phyloP scores from a whole-genome alignment of 1,284 basidiomycete species.

The Ceratobasidium sp. region DNA sequence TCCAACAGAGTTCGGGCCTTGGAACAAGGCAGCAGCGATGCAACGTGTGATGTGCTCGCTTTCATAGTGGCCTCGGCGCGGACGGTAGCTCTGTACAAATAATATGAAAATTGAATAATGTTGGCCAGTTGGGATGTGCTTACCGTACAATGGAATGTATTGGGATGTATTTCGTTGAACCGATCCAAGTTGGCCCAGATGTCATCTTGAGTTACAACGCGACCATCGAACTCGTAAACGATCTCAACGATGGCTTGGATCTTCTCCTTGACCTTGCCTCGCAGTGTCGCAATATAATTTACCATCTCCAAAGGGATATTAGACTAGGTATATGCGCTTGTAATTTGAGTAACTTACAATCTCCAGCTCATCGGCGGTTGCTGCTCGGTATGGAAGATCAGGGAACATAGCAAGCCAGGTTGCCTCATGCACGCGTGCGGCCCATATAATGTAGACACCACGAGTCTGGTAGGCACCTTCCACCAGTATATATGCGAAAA shows the following conservation, averaged over 20 bases:
- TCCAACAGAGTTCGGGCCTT: not conserved
- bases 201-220: not conserved
- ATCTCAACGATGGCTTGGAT: not conserved
- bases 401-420: too few relatives aligned
- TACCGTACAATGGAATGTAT: slow-evolving; percentile 24
- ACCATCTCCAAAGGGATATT: slow-evolving; percentile 3
- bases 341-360: slow-evolving; percentile 10
- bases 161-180: slow-evolving; percentile 6
- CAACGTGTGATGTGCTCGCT: not conserved
- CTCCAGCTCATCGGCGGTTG: not conserved
- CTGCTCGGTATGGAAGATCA: too few relatives aligned
- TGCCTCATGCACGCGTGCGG: too few relatives aligned
- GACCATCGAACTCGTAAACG: not conserved
- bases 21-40: slow-evolving; percentile 4
- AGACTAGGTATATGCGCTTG: not conserved
- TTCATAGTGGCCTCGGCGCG: slow-evolving; percentile 8
- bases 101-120: not conserved
- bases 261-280: too few relatives aligned
- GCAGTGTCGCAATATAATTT: slow-evolving; percentile 16
- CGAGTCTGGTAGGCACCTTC: slow-evolving; percentile 8
- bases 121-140: not conserved
- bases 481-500: slow-evolving; percentile 3
- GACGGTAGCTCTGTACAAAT: not conserved
- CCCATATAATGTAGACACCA: not conserved
- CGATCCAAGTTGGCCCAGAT: slow-evolving; percentile 1